Evolutionary conservation across 2,329 filamentous ascomycete species (phyloP), one percentile per base, ranked within the genome.

Genomic region (Metarhizium humberi): DNA sequence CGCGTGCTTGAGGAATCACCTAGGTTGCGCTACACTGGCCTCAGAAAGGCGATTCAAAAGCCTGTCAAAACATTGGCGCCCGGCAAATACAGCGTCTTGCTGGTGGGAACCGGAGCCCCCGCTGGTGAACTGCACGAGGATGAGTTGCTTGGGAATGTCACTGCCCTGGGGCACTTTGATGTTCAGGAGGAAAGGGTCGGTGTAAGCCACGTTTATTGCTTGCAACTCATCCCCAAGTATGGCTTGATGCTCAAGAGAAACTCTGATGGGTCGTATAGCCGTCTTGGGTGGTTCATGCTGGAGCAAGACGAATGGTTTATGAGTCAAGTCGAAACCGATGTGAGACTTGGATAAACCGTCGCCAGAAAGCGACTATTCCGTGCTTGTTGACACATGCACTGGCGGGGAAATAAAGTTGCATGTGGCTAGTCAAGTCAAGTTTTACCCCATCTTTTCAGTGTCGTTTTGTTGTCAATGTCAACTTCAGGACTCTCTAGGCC

Each of bases 371-470:
- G 4, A 40, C 13, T 3, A 5, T 16, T 14, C 13, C 11, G 13
- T 40, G 38, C 5, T 2, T 11, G 14, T 40, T 11, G 10, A 14
- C 38, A 78, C 62, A 70, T 34, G 32, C 32, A 11, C 66, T 25
- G 25, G 25, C 25, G 1, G 25, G 25, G 25, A 25, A 25, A 25
- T 25, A 25, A 25, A 25, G 25, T 25, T 25, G 20, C 20, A 25
- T 25, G 20, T 25, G 25, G 25, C 25, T 25, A 25, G 25, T 25
- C 25, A 25, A 25, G 25, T 25, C 1, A 25, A 4, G 25, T 25
- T 25, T 25, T 25, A 25, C 25, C 25, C 25, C 25, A 25, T 25
- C 25, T 25, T 25, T 25, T 4, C 25, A 25, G 25, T 1, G 1
- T 25, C 25, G 25, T 25, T 1, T 25, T 1, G 25, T 1, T 1